These are phyloP conservation scores for Fusarium sp. DNA, from an alignment of 2,329 filamentous ascomycete genomes.

Conservation along the genomic window DNA sequence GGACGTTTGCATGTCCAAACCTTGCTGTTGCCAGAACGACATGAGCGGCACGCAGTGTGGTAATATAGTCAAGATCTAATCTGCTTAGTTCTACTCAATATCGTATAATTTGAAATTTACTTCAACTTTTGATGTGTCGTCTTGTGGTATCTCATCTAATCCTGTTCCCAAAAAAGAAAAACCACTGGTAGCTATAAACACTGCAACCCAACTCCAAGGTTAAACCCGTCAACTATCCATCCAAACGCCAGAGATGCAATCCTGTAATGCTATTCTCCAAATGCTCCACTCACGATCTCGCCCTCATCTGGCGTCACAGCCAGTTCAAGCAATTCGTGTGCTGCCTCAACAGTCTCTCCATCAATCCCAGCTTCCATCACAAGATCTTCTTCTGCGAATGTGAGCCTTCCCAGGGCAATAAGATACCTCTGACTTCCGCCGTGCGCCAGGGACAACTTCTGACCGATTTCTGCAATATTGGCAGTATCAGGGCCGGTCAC, in stretches of 20 bases:
- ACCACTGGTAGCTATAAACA: neutral
- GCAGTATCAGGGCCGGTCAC: constrained; percentile 62
- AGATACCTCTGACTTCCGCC: constrained; percentile 86
- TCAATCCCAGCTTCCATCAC: constrained; percentile 82
- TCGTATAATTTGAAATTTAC: neutral
- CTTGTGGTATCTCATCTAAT: constrained; percentile 29
- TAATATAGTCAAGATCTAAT: neutral
- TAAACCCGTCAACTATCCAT: constrained; percentile 8
- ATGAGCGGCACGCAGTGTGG: neutral
- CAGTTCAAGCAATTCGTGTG: constrained; percentile 83
- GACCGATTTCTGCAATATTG: constrained; percentile 69
- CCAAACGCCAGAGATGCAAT: constrained; percentile 27
- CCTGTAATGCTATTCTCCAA: constrained; percentile 49
- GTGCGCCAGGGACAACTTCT: constrained; percentile 75
- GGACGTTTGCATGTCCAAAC: neutral
- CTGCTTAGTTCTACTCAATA: neutral
- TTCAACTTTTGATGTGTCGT: neutral
- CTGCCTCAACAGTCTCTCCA: constrained; percentile 81
- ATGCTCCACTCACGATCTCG: constrained; percentile 57
- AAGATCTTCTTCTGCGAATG: constrained; percentile 82
- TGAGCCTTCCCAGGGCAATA: constrained; percentile 82
- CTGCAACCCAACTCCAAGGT: constrained; percentile 2
- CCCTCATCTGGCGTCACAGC: constrained; percentile 80
- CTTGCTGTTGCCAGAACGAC: neutral
- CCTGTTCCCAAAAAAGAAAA: constrained; percentile 22